Conservation (phyloP, 2,329 filamentous ascomycete genomes). For the Diaporthe vexans region DNA sequence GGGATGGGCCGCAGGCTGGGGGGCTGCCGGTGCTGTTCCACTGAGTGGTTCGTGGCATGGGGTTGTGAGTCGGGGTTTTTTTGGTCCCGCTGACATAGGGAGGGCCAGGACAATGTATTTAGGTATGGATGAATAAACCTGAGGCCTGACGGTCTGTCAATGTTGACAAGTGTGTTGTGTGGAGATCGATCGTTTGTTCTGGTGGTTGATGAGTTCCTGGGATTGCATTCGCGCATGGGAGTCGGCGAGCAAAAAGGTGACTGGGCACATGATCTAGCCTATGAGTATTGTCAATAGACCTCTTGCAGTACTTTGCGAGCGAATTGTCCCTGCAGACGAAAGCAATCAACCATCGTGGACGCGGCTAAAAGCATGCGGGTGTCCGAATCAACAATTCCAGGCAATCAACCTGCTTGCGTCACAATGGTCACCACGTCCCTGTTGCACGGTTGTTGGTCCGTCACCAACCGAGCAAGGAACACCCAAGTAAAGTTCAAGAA, state of each 20-base stretch:
- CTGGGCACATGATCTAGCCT: background rate
- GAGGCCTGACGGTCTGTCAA: background rate
- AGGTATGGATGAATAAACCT: background rate
- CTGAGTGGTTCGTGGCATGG: background rate
- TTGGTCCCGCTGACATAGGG: too few relatives aligned
- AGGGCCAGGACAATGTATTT: too few relatives aligned
- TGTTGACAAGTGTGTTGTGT: background rate
- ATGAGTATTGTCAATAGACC: background rate
- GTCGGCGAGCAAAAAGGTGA: slow-evolving; percentile 6
- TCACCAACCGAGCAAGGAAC: background rate
- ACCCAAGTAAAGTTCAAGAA: background rate
- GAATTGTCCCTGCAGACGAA: background rate
- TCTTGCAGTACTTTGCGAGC: background rate
- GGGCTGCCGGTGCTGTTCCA: slow-evolving; percentile 37
- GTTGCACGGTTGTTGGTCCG: background rate
- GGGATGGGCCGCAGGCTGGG: slow-evolving; percentile 27
- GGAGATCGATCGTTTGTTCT: background rate
- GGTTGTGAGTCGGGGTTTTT: too few relatives aligned
- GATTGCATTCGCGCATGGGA: slow-evolving; percentile 12
- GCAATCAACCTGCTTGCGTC: background rate
- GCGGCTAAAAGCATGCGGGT: too few relatives aligned
- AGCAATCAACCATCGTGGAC: background rate
- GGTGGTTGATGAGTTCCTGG: background rate
- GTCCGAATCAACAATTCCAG: background rate
- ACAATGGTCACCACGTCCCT: background rate